A percentile compares a stretch with the other conserved stretches of the same genome.
phyloP scores from a whole-genome alignment of 768 basidiomycete species.

The Tephrocybe sp. region DNA sequence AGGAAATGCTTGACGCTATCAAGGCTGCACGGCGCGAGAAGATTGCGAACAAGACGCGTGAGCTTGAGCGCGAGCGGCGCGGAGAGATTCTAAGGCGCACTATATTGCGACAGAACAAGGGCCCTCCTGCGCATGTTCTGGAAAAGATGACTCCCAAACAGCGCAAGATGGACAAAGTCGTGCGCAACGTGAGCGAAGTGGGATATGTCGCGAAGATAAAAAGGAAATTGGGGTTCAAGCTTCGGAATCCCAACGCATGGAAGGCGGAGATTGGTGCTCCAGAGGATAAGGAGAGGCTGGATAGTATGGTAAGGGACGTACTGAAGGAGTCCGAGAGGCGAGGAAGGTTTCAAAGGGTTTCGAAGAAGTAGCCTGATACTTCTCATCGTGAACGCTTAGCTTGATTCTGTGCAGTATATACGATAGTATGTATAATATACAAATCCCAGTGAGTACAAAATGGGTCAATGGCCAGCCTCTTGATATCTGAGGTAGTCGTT shows the following conservation, averaged over 20 bases:
- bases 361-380: not conserved
- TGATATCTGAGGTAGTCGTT: no score
- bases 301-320: conserved; percentile 22
- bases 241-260: conserved; percentile 38
- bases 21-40: conserved; percentile 58
- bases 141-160: conserved; percentile 47
- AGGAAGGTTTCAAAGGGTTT: conserved; percentile 1
- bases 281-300: conserved; percentile 28
- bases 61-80: conserved; percentile 54
- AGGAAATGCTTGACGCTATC: conserved; percentile 45
- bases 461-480: not conserved
- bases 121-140: conserved; percentile 64
- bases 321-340: conserved; percentile 28
- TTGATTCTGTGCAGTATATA: no score
- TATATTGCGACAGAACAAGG: conserved; percentile 43
- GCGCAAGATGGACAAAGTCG: conserved; percentile 47
- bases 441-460: no score
- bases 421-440: no score
- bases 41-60: conserved; percentile 62
- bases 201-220: conserved; percentile 74
- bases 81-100: conserved; percentile 59
- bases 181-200: conserved; percentile 54
- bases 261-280: conserved; percentile 28
- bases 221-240: conserved; percentile 47
- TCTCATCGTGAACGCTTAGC: not conserved